Evolutionary conservation across 108 stramenopile genomes (phyloP), one percentile per base, ranked within the genome.

Genomic region (Cylindrotheca closterium): DNA sequence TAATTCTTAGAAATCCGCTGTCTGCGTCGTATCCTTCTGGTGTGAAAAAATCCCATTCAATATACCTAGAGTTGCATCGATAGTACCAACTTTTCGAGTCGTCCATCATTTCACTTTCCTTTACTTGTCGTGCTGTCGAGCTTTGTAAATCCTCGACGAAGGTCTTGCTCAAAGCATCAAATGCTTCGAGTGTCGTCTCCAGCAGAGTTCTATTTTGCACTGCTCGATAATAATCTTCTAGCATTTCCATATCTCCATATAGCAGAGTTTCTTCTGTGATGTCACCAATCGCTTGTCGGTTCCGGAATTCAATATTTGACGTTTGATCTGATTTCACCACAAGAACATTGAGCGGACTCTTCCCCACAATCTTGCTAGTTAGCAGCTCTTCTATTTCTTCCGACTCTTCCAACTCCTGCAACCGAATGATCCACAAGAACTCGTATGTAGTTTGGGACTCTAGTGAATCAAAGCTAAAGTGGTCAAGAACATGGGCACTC

Each of bases 311-410:
- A 7, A 42, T 42, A 15, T 7, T 42, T 42, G 37, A 42, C 7
- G 37, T 42, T 15, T 42, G 37, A 42, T 42, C 37, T 10, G 37
- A 42, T 15, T 42, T 42, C 37, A 42, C 37, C 37, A 42, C 37
- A 42, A 42, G 37, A 42, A 42, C 15, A 42, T 42, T 42, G 37
- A 42, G 37, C 37, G 37, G 37, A 42, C 37, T 42, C 37, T 42
- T 42, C 15, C 37, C 37, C 15, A 10, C 37, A 10, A 42, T 42
- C 37, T 42, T 42, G 15, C 37, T 42, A 10, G 37, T 42, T 15
- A 42, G 10, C 7, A 42, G 37, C 37, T 7, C 15, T 42, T 42
- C 37, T 15, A 42, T 42, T 7, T 42, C 37, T 7, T 42, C 37
- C 10, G 37, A 42, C 7, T 42, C 37, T 10, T 7, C 7, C 7